phyloP scores from a whole-genome alignment of 495 filamentous ascomycete genomes.

The Astrothelium macrocarpum region DNA sequence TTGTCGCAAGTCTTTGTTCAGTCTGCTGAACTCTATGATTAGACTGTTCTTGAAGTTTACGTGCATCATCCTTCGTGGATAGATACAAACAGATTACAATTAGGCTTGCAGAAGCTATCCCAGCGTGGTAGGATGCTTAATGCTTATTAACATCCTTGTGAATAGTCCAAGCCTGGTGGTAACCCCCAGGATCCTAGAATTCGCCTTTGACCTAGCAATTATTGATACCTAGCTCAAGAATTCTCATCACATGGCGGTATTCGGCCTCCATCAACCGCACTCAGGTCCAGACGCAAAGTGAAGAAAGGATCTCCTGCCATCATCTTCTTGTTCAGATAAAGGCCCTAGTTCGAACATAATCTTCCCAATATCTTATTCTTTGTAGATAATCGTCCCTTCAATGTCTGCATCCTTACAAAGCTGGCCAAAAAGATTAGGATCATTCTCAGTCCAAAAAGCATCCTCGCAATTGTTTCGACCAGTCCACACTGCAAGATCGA shows the following conservation, averaged over 20 bases:
- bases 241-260: background rate
- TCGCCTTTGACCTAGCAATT: background rate
- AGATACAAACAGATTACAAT: background rate
- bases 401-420: background rate
- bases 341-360: background rate
- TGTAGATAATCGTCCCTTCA: background rate
- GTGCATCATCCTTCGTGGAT: slow-evolving; percentile 2
- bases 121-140: background rate
- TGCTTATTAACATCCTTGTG: slow-evolving; percentile 1
- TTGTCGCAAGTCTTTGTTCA: slow-evolving; percentile 2
- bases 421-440: background rate
- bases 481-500: background rate
- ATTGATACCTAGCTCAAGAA: background rate
- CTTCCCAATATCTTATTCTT: slow-evolving; percentile 4
- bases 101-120: slow-evolving; percentile 1
- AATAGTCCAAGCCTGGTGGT: background rate
- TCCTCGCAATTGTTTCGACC: slow-evolving; percentile 2
- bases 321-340: background rate
- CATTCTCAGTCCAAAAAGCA: slow-evolving; percentile 4
- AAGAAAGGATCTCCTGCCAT: background rate
- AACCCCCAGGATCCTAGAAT: background rate
- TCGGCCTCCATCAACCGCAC: background rate
- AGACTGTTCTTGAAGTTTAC: slow-evolving; percentile 1
- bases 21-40: slow-evolving; percentile 2
- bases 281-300: slow-evolving; percentile 2